These are phyloP conservation scores for Bipolaris victoriae DNA, from an alignment of 2,329 filamentous ascomycete genomes.

Conservation along the genomic window DNA sequence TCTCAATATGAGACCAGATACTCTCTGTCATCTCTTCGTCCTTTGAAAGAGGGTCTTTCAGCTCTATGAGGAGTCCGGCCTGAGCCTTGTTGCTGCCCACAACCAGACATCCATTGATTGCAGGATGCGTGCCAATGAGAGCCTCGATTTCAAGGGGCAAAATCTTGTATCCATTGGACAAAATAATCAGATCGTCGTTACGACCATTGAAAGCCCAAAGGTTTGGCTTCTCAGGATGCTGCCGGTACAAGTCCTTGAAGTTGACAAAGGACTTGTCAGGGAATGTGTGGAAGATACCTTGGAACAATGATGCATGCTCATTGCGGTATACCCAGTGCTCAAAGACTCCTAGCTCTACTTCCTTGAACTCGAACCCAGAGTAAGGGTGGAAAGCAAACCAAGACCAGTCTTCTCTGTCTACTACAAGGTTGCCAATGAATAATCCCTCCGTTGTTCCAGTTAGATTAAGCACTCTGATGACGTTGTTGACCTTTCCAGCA, in stretches of 20 bases:
- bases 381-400: conserved; percentile 34
- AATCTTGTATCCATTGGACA: conserved; percentile 32
- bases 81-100: conserved; percentile 38
- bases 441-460: conserved; percentile 33
- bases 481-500: conserved; percentile 25
- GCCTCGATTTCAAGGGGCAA: conserved; percentile 28
- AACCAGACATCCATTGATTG: conserved; percentile 39
- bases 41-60: conserved; percentile 18
- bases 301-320: conserved; percentile 27
- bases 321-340: conserved; percentile 49
- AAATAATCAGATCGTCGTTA: conserved; percentile 29
- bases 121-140: conserved; percentile 32
- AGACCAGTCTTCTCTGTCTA: conserved; percentile 26
- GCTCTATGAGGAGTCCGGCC: conserved; percentile 41
- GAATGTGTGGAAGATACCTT: conserved; percentile 34
- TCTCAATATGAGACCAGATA: conserved; percentile 55
- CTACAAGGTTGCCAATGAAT: conserved; percentile 27
- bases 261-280: conserved; percentile 22
- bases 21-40: conserved; percentile 47
- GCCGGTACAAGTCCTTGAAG: conserved; percentile 29
- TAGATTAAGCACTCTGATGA: conserved; percentile 26
- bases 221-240: conserved; percentile 27
- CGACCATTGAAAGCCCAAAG: conserved; percentile 29
- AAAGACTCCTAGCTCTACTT: conserved; percentile 33
- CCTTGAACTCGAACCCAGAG: conserved; percentile 32